phyloP scores from a whole-genome alignment of 2,329 filamentous ascomycete genomes.

The Diplodia corticola region DNA sequence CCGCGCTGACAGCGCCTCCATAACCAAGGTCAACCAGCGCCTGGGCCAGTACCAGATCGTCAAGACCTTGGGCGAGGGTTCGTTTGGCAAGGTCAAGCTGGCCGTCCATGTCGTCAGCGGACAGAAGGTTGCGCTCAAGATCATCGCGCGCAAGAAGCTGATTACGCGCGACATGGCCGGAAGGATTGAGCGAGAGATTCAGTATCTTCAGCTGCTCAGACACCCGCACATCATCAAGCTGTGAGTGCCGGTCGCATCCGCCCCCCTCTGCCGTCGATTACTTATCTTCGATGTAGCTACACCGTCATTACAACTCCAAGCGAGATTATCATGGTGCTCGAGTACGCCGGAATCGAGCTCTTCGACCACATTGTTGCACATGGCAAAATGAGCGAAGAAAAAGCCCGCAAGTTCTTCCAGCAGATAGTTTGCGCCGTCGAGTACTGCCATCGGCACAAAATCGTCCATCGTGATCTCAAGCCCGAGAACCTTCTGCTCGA shows the following conservation, averaged over 20 bases:
- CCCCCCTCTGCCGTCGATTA: not conserved
- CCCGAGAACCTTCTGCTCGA: conserved; percentile 95
- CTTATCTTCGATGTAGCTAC: conserved; percentile 57
- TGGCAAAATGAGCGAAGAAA: conserved; percentile 84
- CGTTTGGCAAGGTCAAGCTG: conserved; percentile 98
- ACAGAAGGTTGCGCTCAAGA: conserved; percentile 96
- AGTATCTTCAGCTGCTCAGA: conserved; percentile 91
- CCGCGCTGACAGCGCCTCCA: conserved; percentile 18
- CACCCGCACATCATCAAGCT: conserved; percentile 99
- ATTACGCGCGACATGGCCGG: conserved; percentile 98
- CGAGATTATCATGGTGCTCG: conserved; percentile 99
- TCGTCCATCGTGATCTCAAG: conserved; percentile 95
- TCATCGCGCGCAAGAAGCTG: conserved; percentile 93
- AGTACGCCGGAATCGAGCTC: conserved; percentile 93
- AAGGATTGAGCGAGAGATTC: conserved; percentile 94
- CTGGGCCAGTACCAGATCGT: conserved; percentile 91
- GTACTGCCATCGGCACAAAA: conserved; percentile 98
- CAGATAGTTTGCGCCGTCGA: conserved; percentile 99
- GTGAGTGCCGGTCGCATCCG: conserved; percentile 54
- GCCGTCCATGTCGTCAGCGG: conserved; percentile 89
- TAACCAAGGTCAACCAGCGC: conserved; percentile 69
- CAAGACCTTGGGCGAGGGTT: conserved; percentile 90
- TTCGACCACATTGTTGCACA: conserved; percentile 98
- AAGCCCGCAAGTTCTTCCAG: conserved; percentile 97
- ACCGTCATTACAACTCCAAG: conserved; percentile 93